These are phyloP conservation scores for Mucor racemosus DNA, from an alignment of 371 early-diverging fungal genomes.

Conservation along the genomic window DNA sequence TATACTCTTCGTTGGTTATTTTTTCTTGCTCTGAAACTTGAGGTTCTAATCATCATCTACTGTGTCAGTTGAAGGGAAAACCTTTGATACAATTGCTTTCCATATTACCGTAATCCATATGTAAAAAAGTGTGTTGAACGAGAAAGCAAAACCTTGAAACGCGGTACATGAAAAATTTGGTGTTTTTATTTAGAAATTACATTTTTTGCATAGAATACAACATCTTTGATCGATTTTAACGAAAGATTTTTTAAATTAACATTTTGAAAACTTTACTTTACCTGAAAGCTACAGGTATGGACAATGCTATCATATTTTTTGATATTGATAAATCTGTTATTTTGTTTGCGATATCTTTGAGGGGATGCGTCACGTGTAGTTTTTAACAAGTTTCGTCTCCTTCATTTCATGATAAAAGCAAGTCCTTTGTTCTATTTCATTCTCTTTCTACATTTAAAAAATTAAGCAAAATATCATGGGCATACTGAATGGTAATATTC, in stretches of 20 bases:
- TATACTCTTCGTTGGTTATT: slow-evolving; percentile 93
- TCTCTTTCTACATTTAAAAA: not conserved
- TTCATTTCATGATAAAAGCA: slow-evolving; percentile 3
- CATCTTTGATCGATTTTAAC: not conserved
- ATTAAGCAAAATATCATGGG: slow-evolving; percentile 27
- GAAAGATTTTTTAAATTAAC: no score
- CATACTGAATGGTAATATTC: slow-evolving; percentile 34
- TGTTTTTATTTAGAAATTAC: not conserved
- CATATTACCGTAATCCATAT: not conserved
- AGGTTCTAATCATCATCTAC: not conserved
- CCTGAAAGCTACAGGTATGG: no score
- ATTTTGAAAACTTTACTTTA: no score
- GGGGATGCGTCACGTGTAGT: not conserved
- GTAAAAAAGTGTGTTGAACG: not conserved
- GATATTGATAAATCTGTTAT: no score
- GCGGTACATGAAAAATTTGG: not conserved
- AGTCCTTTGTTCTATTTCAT: not conserved
- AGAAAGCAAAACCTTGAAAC: not conserved
- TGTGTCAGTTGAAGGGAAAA: not conserved
- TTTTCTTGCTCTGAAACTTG: slow-evolving; percentile 61
- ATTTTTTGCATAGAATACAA: not conserved
- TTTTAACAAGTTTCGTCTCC: not conserved
- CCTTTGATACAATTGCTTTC: not conserved
- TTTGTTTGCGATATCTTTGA: no score
- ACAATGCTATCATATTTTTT: no score